These are phyloP conservation scores for Globisporangium heterothallicum DNA, from an alignment of 352 stramenopile genomes.

Conservation along the genomic window DNA sequence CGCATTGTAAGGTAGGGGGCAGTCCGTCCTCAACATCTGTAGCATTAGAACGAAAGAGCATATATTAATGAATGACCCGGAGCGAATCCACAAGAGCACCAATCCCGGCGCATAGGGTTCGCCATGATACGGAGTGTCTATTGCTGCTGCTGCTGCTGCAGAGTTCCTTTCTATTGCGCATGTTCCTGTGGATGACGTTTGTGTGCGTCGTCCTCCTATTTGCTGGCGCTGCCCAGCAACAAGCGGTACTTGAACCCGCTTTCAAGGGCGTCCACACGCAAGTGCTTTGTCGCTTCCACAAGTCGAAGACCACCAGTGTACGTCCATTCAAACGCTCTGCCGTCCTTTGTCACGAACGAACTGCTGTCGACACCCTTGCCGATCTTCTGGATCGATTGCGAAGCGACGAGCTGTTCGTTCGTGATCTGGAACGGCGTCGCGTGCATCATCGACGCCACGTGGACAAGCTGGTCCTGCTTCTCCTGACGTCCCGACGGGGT, in stretches of 20 bases:
- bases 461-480: slow-evolving; percentile 38
- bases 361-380: slow-evolving; percentile 78
- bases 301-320: slow-evolving; percentile 49
- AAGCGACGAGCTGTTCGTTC: slow-evolving; percentile 37
- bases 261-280: slow-evolving; percentile 54
- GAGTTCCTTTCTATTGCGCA: slow-evolving; percentile 5
- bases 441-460: slow-evolving; percentile 67
- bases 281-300: slow-evolving; percentile 28
- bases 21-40: too few species aligned
- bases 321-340: slow-evolving; percentile 70
- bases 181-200: background rate
- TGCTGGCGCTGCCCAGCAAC: slow-evolving; percentile 27
- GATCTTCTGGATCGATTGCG: slow-evolving; percentile 48
- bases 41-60: too few species aligned
- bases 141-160: background rate
- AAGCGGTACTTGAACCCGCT: slow-evolving; percentile 73
- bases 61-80: too few species aligned
- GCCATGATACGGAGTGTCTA: too few species aligned
- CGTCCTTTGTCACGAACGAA: slow-evolving; percentile 63
- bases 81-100: too few species aligned
- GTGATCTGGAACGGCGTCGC: slow-evolving; percentile 60
- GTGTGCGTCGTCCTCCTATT: too few species aligned
- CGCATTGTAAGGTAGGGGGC: background rate
- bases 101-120: too few species aligned
- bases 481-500: slow-evolving; percentile 67